phyloP scores from a whole-genome alignment of 805 yeast genomes.

The Blastobotrys attinorum region DNA sequence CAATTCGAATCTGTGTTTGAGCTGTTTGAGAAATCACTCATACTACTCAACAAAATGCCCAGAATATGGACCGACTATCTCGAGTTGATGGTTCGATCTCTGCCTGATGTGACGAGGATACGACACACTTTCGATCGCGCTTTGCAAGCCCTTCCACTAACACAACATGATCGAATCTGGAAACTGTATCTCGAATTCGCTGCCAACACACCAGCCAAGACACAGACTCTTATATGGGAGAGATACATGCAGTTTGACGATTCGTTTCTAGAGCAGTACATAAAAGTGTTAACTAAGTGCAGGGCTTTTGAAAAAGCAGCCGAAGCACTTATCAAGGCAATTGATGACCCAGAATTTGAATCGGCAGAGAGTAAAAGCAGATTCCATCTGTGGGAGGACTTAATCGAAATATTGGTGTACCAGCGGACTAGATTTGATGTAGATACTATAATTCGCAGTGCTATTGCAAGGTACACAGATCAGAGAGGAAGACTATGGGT shows the following conservation, averaged over 20 bases:
- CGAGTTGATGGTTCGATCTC: constrained; percentile 32
- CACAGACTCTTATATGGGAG: constrained; percentile 30
- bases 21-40: constrained; percentile 42
- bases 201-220: constrained; percentile 34
- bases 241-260: constrained; percentile 28
- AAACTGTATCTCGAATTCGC: constrained; percentile 44
- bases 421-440: constrained; percentile 19
- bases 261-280: constrained; percentile 21
- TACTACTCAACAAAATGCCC: constrained; percentile 38
- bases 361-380: constrained; percentile 36
- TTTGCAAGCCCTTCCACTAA: constrained; percentile 39
- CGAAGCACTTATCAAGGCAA: constrained; percentile 27
- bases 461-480: constrained; percentile 45
- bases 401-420: constrained; percentile 35
- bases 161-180: constrained; percentile 53
- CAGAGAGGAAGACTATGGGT: constrained; percentile 45
- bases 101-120: constrained; percentile 30
- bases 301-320: constrained; percentile 20
- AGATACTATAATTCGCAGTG: constrained; percentile 31
- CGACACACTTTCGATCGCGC: constrained; percentile 43
- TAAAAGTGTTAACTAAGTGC: constrained; percentile 20
- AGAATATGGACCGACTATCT: constrained; percentile 47
- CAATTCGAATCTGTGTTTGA: constrained; percentile 33
- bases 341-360: constrained; percentile 31
- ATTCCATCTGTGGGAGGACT: constrained; percentile 41